Evolutionary conservation across 495 filamentous ascomycete genomes (phyloP), one percentile per base, ranked within the genome.

Genomic region (Penicillium malachiteum): DNA sequence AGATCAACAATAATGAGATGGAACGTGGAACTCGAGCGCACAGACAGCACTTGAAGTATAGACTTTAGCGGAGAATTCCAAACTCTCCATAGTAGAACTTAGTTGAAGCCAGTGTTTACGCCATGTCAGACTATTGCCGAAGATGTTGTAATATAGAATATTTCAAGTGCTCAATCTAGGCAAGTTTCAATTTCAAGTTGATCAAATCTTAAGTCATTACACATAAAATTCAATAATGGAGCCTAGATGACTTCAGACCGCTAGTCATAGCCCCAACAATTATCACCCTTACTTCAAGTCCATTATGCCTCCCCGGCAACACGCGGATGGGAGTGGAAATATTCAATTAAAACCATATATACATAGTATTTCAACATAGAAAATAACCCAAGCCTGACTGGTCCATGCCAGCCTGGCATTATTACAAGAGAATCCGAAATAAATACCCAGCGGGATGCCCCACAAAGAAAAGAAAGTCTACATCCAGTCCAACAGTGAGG

Each of bases 341-440:
- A 14, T 46, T 26, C 43, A 46, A 44, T 46, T 2, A 46, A 46
- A 46, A 32, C 11, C 26, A 14, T 32, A 46, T 31, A 46, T 46
- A 46, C 31, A 3, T 26, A 32, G 21, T 26, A 26, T 26, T 26
- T 26, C 21, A 46, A 46, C 43, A 31, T 3, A 6, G 13, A 46
- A 33, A 46, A 31, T 12, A 32, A 18, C 26, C 10, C 34, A 49
- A 30, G 10, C 46, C 10, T 32, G 10, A 31, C 17, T 26, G 46
- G 46, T 18, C 14, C 34, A 31, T 49, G 26, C 43, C 43, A 49
- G n/a, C 13, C 37, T 49, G 31, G 31, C 14, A n/a, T 18, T 14
- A 49, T 49, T 35, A 38, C 8, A 49, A 17, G n/a, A 14, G 40
- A 44, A 5, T 37, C 30, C 50, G 38, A 46, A 52, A 42, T 31